Percentiles rank a stretch among this genome's conserved stretches.
Evolutionary conservation across 139 green algal species (phyloP).

Genomic region (Trebouxia sp.): DNA sequence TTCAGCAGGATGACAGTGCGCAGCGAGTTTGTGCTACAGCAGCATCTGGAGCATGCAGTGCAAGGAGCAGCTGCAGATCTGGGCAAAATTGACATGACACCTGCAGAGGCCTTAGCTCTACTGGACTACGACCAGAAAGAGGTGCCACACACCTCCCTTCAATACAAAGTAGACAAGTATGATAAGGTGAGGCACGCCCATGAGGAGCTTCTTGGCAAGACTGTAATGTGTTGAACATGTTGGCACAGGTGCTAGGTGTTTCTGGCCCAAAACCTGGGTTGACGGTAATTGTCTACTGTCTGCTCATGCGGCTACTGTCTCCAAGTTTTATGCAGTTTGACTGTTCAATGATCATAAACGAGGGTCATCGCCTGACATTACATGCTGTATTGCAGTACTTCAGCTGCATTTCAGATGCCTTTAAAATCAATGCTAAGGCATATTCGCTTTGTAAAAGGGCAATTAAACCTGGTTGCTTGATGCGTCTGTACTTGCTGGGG

Average conservation of each 20-base stretch:
- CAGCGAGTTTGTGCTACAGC: neutral
- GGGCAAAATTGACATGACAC: neutral
- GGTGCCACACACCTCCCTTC: neutral
- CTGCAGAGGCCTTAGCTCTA: neutral
- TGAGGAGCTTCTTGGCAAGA: neutral
- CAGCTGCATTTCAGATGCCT: too few relatives aligned
- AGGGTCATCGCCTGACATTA: too few relatives aligned
- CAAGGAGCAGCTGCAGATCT: conserved; percentile 3
- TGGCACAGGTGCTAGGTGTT: neutral
- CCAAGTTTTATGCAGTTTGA: too few relatives aligned
- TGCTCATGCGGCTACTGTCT: too few relatives aligned
- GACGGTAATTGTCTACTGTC: too few relatives aligned
- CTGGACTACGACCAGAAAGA: neutral
- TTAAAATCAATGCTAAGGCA: too few relatives aligned
- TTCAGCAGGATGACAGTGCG: neutral
- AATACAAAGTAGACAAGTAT: conserved; percentile 24
- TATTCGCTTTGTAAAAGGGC: too few relatives aligned
- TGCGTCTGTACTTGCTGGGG: too few relatives aligned
- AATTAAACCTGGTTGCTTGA: too few relatives aligned
- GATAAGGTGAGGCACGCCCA: neutral
- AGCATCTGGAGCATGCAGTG: conserved; percentile 21
- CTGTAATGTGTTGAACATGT: neutral
- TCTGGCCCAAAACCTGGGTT: neutral
- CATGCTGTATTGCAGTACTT: too few relatives aligned
- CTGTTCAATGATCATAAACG: too few relatives aligned